Evolutionary conservation across 352 stramenopile genomes (phyloP).

Genomic region (Phytophthora pini): DNA sequence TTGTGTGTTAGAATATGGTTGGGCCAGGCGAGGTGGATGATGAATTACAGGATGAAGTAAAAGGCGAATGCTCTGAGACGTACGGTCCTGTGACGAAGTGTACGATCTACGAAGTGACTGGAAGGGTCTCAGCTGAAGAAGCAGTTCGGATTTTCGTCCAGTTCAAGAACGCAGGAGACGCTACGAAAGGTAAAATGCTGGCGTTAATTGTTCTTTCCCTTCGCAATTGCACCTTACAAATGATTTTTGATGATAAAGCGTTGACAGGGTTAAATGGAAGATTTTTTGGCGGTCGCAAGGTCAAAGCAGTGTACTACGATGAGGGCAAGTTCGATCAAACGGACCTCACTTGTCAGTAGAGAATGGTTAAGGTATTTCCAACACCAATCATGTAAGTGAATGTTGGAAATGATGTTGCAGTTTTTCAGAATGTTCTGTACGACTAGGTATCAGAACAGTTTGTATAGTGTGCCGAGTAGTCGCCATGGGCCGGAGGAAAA

Average conservation of each 20-base stretch:
- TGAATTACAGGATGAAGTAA: constrained; percentile 88
- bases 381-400: constrained; percentile 16
- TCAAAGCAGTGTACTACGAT: constrained; percentile 85
- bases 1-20: constrained; percentile 88
- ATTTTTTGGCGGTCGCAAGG: constrained; percentile 91
- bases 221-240: not conserved
- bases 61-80: constrained; percentile 83
- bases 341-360: constrained; percentile 58
- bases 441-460: constrained; percentile 1
- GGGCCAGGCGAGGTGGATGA: constrained; percentile 89
- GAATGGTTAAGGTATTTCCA: constrained; percentile 11
- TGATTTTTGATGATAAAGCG: constrained; percentile 40
- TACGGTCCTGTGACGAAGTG: constrained; percentile 86
- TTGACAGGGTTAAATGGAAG: constrained; percentile 82
- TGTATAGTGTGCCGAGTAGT: not conserved
- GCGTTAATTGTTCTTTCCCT: not conserved
- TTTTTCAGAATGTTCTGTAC: not conserved
- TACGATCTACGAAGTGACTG: constrained; percentile 73
- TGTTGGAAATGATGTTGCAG: constrained; percentile 18
- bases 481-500: too few relatives aligned
- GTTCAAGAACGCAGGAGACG: constrained; percentile 71
- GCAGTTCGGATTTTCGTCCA: constrained; percentile 91
- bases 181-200: constrained; percentile 72
- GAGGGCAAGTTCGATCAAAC: constrained; percentile 75
- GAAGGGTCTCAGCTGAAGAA: constrained; percentile 62